Conservation (phyloP, 2,329 filamentous ascomycete genomes). For the Mycogone perniciosa region DNA sequence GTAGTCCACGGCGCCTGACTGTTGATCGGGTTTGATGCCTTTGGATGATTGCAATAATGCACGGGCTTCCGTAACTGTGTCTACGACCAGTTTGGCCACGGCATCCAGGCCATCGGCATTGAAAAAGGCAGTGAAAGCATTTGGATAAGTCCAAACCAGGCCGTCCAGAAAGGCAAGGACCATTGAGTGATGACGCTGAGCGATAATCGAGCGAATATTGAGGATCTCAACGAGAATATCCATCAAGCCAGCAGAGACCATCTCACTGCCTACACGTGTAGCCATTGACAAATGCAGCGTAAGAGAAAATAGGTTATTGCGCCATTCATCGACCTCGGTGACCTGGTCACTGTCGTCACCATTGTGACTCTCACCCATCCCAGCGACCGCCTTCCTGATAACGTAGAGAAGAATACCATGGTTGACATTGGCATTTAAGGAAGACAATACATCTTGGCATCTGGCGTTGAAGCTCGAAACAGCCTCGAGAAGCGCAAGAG, state of each 20-base stretch:
- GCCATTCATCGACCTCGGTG: conserved; percentile 77
- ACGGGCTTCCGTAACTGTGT: conserved; percentile 67
- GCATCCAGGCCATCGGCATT: conserved; percentile 77
- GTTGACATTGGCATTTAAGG: conserved; percentile 92
- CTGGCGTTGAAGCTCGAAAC: conserved; percentile 72
- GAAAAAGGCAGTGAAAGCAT: conserved; percentile 78
- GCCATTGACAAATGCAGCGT: conserved; percentile 73
- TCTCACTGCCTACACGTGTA: conserved; percentile 68
- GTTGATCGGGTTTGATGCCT: conserved; percentile 62
- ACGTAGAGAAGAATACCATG: conserved; percentile 93
- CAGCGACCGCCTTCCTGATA: conserved; percentile 80
- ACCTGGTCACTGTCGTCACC: conserved; percentile 53
- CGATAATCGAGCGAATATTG: conserved; percentile 71
- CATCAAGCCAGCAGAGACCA: conserved; percentile 84
- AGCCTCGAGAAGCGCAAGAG: conserved; percentile 77
- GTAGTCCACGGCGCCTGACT: conserved; percentile 85
- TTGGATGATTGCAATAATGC: conserved; percentile 59
- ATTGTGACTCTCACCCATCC: conserved; percentile 56
- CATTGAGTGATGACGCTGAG: conserved; percentile 76
- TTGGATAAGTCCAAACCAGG: conserved; percentile 77
- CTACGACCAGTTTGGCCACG: conserved; percentile 80
- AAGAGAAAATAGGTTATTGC: conserved; percentile 81
- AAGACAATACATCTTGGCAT: conserved; percentile 74
- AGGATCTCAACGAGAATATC: conserved; percentile 86
- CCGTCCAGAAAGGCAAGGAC: conserved; percentile 84